A percentile compares a stretch with the other conserved stretches of the same genome.
These are phyloP conservation scores for Penicillium sclerotiorum DNA, from an alignment of 2,329 filamentous ascomycete genomes.

Conservation along the genomic window DNA sequence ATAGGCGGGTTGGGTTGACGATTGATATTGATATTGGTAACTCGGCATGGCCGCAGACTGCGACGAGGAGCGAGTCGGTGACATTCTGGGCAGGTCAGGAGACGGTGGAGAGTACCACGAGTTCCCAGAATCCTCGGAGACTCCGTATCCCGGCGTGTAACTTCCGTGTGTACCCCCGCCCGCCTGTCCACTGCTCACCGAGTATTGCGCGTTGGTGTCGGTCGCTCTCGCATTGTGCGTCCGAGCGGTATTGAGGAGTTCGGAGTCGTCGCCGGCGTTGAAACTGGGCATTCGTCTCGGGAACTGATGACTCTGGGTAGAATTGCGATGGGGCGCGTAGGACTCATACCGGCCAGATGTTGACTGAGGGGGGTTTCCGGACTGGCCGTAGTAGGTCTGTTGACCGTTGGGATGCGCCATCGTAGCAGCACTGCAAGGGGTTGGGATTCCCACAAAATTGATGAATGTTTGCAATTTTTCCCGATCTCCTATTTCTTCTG, in stretches of 20 bases:
- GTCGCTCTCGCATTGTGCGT: conserved; percentile 34
- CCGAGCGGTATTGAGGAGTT: conserved; percentile 48
- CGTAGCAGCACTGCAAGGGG: conserved; percentile 7
- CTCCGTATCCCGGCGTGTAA: conserved; percentile 26
- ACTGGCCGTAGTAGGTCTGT: conserved; percentile 48
- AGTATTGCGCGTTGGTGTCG: conserved; percentile 38
- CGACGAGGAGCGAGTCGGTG: conserved; percentile 45
- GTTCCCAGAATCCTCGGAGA: conserved; percentile 35
- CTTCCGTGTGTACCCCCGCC: conserved; percentile 38
- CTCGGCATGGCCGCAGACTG: conserved; percentile 46
- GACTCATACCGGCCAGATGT: conserved; percentile 42
- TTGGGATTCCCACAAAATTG: background rate
- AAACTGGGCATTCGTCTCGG: conserved; percentile 68
- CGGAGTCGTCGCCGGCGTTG: conserved; percentile 72
- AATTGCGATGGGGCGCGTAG: conserved; percentile 43
- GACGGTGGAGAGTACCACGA: conserved; percentile 41
- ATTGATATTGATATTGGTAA: conserved; percentile 52
- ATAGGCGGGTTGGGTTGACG: conserved; percentile 56
- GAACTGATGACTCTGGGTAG: conserved; percentile 44
- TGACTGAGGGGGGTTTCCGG: conserved; percentile 35
- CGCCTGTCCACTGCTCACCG: conserved; percentile 38
- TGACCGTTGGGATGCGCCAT: conserved; percentile 62
- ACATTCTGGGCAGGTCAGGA: conserved; percentile 37
- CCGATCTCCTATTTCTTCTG: too few relatives aligned
- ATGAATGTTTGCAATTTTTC: background rate